Base-by-base conservation (phyloP, 2,329 filamentous ascomycete genomes). In the Ceratocystis harringtonii region DNA sequence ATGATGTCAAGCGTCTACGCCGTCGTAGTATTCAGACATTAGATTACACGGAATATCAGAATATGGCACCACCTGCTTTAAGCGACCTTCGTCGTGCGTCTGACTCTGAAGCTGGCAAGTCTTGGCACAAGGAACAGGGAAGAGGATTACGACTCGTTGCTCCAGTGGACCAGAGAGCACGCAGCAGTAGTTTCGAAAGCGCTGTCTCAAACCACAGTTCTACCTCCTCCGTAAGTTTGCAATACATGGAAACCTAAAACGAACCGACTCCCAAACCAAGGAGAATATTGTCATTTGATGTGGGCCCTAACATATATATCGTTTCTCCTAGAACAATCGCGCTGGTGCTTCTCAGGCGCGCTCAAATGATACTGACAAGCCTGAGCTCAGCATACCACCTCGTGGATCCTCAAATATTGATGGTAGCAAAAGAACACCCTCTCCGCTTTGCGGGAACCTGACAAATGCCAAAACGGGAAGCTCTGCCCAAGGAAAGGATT, bases 21-120 rank as follows among this genome's bases (percentile, higher is more conserved):
- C 84, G 91, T 72, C 85, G 91, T 69, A 96, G 91, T 75, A 83
- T 95, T 77, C 89, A 89, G 69, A 87, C 84, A 19, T 75, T 81
- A 68, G 80, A 83, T 74, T 75, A 76, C 71, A 70, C 76, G 70
- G 76, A 78, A 68, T 76, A 76, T 70, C 72, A 74, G 65, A 75
- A 65, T 15, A 66, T 66, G 62, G 44, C 57, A 5, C 66, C 66
- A 8, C 65, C 57, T 25, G 30, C 66, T 25, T 32, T 67, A 22
- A 61, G 36, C 41, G 66, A 67, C 7, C 61, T 67, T 45, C 66
- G 66, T 22, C 62, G 66, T 45, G 60, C 48, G 25, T 57, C 57
- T 5, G 65, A 71, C 65, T 73, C 72, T 48, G 66, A 69, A 32
- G 64, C 58, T 63, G 69, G 68, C 28, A 70, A 69, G 66, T 69